Base-by-base conservation (phyloP, 768 basidiomycete genomes). In the Mycena metata region DNA sequence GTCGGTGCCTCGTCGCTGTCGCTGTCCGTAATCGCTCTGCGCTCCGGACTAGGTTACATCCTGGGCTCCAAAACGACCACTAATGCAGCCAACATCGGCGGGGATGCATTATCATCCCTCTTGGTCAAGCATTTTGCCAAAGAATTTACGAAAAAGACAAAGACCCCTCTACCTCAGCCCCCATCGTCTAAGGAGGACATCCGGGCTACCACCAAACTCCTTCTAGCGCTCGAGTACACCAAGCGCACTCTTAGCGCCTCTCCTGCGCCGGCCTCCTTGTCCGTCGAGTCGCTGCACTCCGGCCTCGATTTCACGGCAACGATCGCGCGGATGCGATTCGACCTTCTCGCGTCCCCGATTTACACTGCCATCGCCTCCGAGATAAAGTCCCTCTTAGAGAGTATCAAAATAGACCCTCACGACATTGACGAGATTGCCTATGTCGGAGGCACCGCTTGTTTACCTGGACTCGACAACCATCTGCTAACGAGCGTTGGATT, bases 141-240 rank as follows among this genome's bases (percentile, higher is more conserved):
- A 76, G 97, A 99, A 71, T 99, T 99, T 79, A 94, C 93, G 56
- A 99, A 98, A 82, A 99, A 98, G 83, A 96, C 92, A 19, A 95
- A 94, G 79, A 87, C 87, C 24, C 82, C 90, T 0, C 83, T 98
- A 81, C 91, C 7, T 82, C 83, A 3, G 83, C 88, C 23, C 71
- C 82, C 19, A 82, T 83, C 36, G 93, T 96, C 80, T 85, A 89
- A 74, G 42, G 70, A 72, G 60, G 70, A 72, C 35, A 69, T 72
- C 17, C 93, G 98, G 24, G 94, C 96, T 0, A 92, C 95, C 75
- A 94, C 95, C n/a, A 97, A 96, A 76, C 89, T 99, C 30, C 88
- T 92, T 12, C 89, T 99, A 23, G 95, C 96, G 9, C 89, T 98
- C 62, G 96, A 98, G 77, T 92, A 96, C 77, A 97, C 96, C 33